Conservation (phyloP, 2,329 filamentous ascomycete species). For the Celoporthe dispersa region DNA sequence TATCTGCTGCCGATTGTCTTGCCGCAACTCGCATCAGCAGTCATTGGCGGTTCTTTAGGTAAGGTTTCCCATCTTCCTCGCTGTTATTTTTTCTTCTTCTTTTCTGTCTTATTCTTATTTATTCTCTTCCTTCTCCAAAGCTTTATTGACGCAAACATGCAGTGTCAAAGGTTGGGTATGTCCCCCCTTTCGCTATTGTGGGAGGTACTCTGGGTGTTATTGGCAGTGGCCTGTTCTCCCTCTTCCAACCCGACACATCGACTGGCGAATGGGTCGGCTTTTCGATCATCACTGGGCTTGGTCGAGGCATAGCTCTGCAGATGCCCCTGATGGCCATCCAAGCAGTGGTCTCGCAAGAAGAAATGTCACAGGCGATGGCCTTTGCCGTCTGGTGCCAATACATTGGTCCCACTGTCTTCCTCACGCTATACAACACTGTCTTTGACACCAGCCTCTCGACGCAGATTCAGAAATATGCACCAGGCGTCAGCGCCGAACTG, state of each 20-base stretch:
- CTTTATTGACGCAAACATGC: not conserved
- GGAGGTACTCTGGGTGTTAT: not conserved
- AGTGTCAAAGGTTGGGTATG: not conserved
- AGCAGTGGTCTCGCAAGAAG: slow-evolving; percentile 17
- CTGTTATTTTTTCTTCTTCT: not conserved
- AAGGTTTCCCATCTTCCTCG: not conserved
- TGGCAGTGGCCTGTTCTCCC: slow-evolving; percentile 29
- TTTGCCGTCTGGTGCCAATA: slow-evolving; percentile 23
- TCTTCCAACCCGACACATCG: slow-evolving; percentile 29
- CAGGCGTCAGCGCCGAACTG: slow-evolving; percentile 35
- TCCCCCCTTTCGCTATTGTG: not conserved
- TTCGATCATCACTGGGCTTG: slow-evolving; percentile 35
- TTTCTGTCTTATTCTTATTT: not conserved
- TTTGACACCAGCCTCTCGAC: slow-evolving; percentile 33
- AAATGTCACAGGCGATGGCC: slow-evolving; percentile 21
- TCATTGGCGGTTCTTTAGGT: slow-evolving; percentile 32
- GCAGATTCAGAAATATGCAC: not conserved
- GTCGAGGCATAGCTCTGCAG: slow-evolving; percentile 35
- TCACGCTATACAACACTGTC: slow-evolving; percentile 35
- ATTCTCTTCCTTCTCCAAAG: not conserved
- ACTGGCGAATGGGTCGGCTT: slow-evolving; percentile 32
- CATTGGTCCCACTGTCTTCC: slow-evolving; percentile 23
- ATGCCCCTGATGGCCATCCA: slow-evolving; percentile 29
- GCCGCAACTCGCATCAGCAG: slow-evolving; percentile 20
- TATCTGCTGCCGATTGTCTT: slow-evolving; percentile 38